Base-by-base conservation (phyloP, 257 asterid genomes). In the Salvia miltiorrhiza region DNA sequence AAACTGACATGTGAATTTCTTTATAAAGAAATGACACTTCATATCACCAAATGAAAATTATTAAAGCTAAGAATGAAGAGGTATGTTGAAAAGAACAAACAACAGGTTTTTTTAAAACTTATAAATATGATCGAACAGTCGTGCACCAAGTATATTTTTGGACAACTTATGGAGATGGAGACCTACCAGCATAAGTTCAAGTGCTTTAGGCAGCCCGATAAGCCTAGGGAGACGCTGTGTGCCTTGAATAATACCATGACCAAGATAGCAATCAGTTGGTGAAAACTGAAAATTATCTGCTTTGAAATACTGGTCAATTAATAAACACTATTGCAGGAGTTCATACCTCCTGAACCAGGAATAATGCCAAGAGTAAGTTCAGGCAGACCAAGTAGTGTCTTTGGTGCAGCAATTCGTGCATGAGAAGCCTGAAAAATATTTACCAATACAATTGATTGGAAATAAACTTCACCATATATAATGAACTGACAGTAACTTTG, bases 221-320 rank as follows among this genome's bases (percentile, higher is more conserved):
- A 94, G 93, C 87, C 98, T 86, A 30, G 99, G 99, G 75, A 94
- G 97, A 70, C 93, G 96, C 69, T 91, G 98, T 57, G 99, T 94
- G 48, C 99, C 99, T 94, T 71, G 57, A 75, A 67, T 68, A 67
- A 70, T 37, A 79, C 39, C 62, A 75, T 54, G 44, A 55, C 13
- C 52, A 73, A 69, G 33, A 57, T 16, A 56, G 62, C 21, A 55
- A 65, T 72, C 65, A 66, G 33, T 71, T 56, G 21, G 40, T 30
- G 69, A 45, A 70, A 74, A 72, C 8, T n/a, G 64, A 58, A 9
- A 53, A 59, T 55, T 73, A 17, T 63, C 63, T 65, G 67, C 62
- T 48, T 64, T 65, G 24, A 48, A 47, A 63, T 61, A 16, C 50
- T 43, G 40, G 39, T 32, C 37, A 79, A 43, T 2, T 52, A 47